Percentiles rank a stretch among this genome's conserved stretches.
Conservation (phyloP, 208 protist genomes). For the Strigomonas culicis region DNA sequence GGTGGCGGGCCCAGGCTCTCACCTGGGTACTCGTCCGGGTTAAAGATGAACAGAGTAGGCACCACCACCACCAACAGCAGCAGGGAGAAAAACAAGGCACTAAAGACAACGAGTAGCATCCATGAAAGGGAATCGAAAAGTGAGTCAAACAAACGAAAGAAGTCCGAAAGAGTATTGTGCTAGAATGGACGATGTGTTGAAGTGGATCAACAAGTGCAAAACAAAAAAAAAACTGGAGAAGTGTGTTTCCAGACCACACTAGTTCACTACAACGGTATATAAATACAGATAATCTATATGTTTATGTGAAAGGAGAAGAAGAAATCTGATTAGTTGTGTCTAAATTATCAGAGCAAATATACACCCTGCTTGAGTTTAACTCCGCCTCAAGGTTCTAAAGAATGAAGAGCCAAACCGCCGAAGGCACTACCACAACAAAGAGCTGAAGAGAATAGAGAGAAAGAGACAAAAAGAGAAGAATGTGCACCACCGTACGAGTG, state of each 20-base stretch:
- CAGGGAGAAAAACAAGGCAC: slow-evolving; percentile 50
- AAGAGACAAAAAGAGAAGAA: background rate
- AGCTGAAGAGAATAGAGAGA: background rate
- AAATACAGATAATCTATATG: background rate
- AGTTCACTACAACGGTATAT: background rate
- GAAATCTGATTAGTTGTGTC: no score
- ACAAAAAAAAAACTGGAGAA: background rate
- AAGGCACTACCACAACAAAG: background rate
- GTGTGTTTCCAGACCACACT: background rate
- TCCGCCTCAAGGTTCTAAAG: no score
- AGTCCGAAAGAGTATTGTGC: background rate
- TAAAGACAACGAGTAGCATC: slow-evolving; percentile 44
- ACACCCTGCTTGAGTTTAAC: no score
- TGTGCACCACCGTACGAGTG: background rate
- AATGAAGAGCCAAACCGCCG: no score
- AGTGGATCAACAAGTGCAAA: slow-evolving; percentile 11
- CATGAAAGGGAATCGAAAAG: background rate
- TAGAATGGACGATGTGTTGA: background rate
- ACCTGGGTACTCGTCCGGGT: slow-evolving; percentile 23
- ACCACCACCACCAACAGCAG: slow-evolving; percentile 46
- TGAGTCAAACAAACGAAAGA: background rate
- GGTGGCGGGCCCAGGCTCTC: slow-evolving; percentile 35
- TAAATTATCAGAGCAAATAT: background rate
- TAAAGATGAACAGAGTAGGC: slow-evolving; percentile 65
- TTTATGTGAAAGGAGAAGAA: background rate